Percentiles rank a stretch among this genome's conserved stretches.
phyloP scores from a whole-genome alignment of 2,329 filamentous ascomycete species.

The Tetracladium maxilliforme region DNA sequence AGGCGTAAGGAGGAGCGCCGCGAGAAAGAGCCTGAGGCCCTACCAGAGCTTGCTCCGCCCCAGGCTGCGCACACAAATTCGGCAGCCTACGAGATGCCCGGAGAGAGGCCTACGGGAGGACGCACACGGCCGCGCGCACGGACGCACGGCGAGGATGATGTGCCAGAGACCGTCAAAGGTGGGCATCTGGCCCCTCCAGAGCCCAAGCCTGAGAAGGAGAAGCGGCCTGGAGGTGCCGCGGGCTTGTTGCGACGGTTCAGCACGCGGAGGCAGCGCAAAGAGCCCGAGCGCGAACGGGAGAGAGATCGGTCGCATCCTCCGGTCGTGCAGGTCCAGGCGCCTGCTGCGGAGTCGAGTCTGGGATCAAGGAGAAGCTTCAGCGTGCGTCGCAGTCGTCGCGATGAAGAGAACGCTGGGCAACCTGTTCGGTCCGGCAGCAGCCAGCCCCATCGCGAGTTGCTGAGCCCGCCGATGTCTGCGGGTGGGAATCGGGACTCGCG shows the following conservation, averaged over 20 bases:
- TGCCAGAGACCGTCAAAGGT: conserved; percentile 57
- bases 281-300: conserved; percentile 43
- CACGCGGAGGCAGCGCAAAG: conserved; percentile 65
- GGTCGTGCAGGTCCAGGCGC: conserved; percentile 63
- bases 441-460: conserved; percentile 62
- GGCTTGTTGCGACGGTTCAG: conserved; percentile 82
- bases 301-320: conserved; percentile 57
- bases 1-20: conserved; percentile 19
- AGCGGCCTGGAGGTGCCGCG: conserved; percentile 61
- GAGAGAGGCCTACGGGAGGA: conserved; percentile 74
- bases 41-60: conserved; percentile 67
- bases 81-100: conserved; percentile 72
- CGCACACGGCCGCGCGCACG: conserved; percentile 72
- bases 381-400: conserved; percentile 48
- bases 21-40: conserved; percentile 34
- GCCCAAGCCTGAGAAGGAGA: conserved; percentile 65
- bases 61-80: conserved; percentile 83
- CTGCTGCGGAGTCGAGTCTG: conserved; percentile 47
- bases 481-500: conserved; percentile 43
- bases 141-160: conserved; percentile 90
- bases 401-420: conserved; percentile 29
- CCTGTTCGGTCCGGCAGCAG: conserved; percentile 39
- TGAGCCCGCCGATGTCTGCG: conserved; percentile 56
- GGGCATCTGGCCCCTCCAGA: conserved; percentile 44
- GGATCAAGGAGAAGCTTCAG: conserved; percentile 80